These are phyloP conservation scores for Linum usitatissimum DNA, from an alignment of 345 rosid species.

Conservation along the genomic window DNA sequence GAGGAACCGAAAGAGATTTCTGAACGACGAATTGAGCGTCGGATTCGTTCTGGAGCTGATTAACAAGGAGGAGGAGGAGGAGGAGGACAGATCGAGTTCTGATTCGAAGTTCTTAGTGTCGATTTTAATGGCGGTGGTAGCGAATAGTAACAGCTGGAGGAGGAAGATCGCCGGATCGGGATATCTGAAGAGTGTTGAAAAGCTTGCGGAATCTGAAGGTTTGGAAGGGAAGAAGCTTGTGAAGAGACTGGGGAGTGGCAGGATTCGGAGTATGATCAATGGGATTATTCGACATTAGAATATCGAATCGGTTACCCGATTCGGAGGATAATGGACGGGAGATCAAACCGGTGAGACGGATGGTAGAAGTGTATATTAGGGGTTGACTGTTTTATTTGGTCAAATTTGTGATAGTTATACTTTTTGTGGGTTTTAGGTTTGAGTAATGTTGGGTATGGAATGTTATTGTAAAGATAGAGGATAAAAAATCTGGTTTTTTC, in stretches of 20 bases:
- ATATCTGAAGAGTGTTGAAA: constrained; percentile 68
- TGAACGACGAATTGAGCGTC: constrained; percentile 58
- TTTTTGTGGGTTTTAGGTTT: background rate
- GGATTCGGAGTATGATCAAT: background rate
- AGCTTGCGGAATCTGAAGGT: constrained; percentile 74
- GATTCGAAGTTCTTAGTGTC: constrained; percentile 54
- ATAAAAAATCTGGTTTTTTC: too few relatives aligned
- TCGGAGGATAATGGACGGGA: background rate
- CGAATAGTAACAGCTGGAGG: constrained; percentile 52
- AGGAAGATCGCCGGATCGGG: constrained; percentile 70
- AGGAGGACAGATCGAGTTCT: constrained; percentile 34
- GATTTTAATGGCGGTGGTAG: constrained; percentile 55
- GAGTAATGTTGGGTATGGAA: background rate
- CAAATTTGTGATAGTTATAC: background rate
- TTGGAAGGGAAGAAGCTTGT: constrained; percentile 75
- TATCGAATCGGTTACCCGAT: background rate
- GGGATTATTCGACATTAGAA: background rate
- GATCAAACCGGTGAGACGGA: background rate
- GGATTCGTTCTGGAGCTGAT: constrained; percentile 49
- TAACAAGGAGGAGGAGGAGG: constrained; percentile 54
- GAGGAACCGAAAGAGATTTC: constrained; percentile 53
- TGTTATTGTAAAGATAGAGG: background rate
- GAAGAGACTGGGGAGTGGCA: constrained; percentile 24
- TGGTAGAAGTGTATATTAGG: too few relatives aligned
- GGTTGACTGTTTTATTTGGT: background rate